These are phyloP conservation scores for Talaromyces trachyspermus DNA, from an alignment of 495 filamentous ascomycete genomes.

Conservation along the genomic window DNA sequence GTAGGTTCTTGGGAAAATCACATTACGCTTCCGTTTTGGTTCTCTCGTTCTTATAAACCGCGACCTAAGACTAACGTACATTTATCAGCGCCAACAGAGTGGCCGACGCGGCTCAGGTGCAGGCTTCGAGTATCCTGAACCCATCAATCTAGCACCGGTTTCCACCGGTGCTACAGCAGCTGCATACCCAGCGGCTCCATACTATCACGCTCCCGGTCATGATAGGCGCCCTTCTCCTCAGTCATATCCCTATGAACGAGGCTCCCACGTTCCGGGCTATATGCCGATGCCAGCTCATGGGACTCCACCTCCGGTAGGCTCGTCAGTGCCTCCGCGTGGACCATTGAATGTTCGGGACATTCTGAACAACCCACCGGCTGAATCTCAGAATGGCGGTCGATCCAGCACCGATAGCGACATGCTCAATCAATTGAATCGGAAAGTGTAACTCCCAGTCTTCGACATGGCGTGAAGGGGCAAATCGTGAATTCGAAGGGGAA, in stretches of 20 bases:
- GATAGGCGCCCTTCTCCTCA: slow-evolving; percentile 47
- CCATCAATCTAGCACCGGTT: slow-evolving; percentile 45
- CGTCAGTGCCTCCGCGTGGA: slow-evolving; percentile 28
- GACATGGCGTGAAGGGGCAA: background rate
- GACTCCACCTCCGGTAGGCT: slow-evolving; percentile 32
- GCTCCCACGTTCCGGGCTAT: slow-evolving; percentile 43
- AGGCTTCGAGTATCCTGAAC: slow-evolving; percentile 48
- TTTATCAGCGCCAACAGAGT: slow-evolving; percentile 31
- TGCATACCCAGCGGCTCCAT: slow-evolving; percentile 43
- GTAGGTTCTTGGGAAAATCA: too few species aligned
- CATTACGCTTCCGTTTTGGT: too few species aligned
- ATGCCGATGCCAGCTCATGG: slow-evolving; percentile 33
- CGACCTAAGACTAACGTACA: slow-evolving; percentile 12
- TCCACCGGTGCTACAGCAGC: slow-evolving; percentile 42
- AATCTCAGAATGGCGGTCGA: slow-evolving; percentile 28
- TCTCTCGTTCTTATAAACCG: slow-evolving; percentile 13
- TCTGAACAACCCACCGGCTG: slow-evolving; percentile 36
- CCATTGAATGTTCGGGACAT: slow-evolving; percentile 49
- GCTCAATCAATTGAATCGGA: slow-evolving; percentile 48
- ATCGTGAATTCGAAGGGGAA: slow-evolving; percentile 5
- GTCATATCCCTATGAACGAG: slow-evolving; percentile 40
- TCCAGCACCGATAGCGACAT: slow-evolving; percentile 50
- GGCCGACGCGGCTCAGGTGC: slow-evolving; percentile 41
- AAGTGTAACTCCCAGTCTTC: slow-evolving; percentile 24
- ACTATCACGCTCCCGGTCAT: slow-evolving; percentile 35